Evolutionary conservation across 768 basidiomycete genomes (phyloP).

Genomic region (Podaxis rugospora): DNA sequence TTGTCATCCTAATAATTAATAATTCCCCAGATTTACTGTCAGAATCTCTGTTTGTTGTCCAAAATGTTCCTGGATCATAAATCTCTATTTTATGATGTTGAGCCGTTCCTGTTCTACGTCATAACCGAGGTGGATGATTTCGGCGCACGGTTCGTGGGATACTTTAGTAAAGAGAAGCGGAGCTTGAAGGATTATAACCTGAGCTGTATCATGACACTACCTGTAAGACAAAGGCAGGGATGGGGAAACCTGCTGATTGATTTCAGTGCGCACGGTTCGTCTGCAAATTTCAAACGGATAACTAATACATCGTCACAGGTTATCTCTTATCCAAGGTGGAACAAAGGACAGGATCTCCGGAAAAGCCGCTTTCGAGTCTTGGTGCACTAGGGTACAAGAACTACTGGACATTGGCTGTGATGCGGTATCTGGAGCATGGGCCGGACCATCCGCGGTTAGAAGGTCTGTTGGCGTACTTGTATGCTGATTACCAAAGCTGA

Average conservation of each 20-base stretch:
- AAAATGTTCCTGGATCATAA: conserved; percentile 99
- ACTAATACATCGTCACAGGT: conserved; percentile 43
- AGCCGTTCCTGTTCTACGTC: conserved; percentile 98
- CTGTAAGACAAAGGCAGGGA: conserved; percentile 88
- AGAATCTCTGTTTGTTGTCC: conserved; percentile 94
- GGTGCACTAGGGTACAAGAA: conserved; percentile 93
- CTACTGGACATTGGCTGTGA: conserved; percentile 89
- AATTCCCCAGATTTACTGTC: conserved; percentile 82
- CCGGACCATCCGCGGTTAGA: conserved; percentile 64
- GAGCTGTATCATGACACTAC: conserved; percentile 99
- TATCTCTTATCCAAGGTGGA: conserved; percentile 97
- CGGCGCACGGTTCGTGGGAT: conserved; percentile 94
- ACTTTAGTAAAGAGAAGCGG: conserved; percentile 98
- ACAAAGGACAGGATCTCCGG: conserved; percentile 83
- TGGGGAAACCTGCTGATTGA: conserved; percentile 98
- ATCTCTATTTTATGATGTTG: conserved; percentile 98
- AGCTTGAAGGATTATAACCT: conserved; percentile 96
- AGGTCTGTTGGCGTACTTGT: conserved; percentile 44
- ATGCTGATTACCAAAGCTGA: background rate
- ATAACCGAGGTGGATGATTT: conserved; percentile 88
- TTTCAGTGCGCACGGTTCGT: conserved; percentile 69
- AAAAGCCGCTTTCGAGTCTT: conserved; percentile 90
- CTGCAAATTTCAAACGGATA: background rate
- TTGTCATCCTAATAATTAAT: background rate
- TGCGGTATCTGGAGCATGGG: conserved; percentile 65